Evolutionary conservation across 2,329 filamentous ascomycete species (phyloP).

Genomic region (Atkinsonella hypoxylon): DNA sequence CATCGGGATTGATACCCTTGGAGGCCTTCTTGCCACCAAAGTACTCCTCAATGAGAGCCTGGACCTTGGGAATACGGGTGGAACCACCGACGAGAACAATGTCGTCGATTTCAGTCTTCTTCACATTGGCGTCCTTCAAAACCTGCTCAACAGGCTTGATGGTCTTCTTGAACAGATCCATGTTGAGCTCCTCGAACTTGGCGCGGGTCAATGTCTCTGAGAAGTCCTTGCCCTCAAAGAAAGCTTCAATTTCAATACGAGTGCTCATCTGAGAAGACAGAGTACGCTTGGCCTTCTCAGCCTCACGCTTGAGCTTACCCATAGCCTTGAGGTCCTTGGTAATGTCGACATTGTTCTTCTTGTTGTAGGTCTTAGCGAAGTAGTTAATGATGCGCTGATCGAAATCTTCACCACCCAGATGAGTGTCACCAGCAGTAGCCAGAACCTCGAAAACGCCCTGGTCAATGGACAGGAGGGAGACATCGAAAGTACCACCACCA

Average conservation of each 20-base stretch:
- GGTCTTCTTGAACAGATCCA: constrained; percentile 98
- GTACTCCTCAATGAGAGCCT: constrained; percentile 88
- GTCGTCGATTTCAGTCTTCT: constrained; percentile 90
- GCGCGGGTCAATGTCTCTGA: constrained; percentile 95
- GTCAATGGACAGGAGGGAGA: constrained; percentile 83
- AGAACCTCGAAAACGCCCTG: constrained; percentile 89
- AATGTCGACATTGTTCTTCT: constrained; percentile 88
- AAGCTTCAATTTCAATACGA: constrained; percentile 91
- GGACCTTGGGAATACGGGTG: constrained; percentile 97
- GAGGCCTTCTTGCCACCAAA: constrained; percentile 92
- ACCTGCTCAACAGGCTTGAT: constrained; percentile 98
- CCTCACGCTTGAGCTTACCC: constrained; percentile 99
- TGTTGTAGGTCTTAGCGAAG: constrained; percentile 97
- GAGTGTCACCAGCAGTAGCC: constrained; percentile 91
- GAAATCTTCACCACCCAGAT: constrained; percentile 97
- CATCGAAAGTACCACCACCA: constrained; percentile 90
- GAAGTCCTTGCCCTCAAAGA: constrained; percentile 95
- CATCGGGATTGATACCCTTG: constrained; percentile 99
- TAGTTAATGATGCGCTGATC: constrained; percentile 95
- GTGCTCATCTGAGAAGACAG: constrained; percentile 90
- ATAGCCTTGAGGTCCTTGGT: constrained; percentile 94
- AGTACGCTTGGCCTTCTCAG: constrained; percentile 98
- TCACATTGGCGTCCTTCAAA: constrained; percentile 93
- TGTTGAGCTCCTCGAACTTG: constrained; percentile 99
- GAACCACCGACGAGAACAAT: constrained; percentile 98